These are phyloP conservation scores for Rutidosis leptorrhynchoides DNA, from an alignment of 129 eudicot species.

Conservation along the genomic window DNA sequence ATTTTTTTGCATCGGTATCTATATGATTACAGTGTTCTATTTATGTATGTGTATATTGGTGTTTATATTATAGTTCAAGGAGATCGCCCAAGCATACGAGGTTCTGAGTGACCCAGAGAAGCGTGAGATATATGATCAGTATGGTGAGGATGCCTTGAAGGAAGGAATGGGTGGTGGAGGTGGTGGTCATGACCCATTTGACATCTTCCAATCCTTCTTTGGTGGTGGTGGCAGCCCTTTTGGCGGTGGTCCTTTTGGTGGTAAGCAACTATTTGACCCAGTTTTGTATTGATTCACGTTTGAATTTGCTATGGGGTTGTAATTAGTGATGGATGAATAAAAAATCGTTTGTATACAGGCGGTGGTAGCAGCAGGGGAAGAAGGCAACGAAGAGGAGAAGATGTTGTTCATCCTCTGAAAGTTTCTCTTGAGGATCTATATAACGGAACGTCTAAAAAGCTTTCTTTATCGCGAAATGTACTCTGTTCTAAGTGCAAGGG, in stretches of 20 bases:
- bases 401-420: slow-evolving; percentile 71
- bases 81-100: slow-evolving; percentile 81
- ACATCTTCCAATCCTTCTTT: slow-evolving; percentile 81
- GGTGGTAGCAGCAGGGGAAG: slow-evolving; percentile 82
- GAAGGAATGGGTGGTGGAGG: slow-evolving; percentile 90
- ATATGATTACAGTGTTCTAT: background rate
- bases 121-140: slow-evolving; percentile 82
- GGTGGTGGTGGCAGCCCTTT: slow-evolving; percentile 74
- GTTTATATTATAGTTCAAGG: slow-evolving; percentile 49
- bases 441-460: slow-evolving; percentile 63
- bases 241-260: slow-evolving; percentile 84
- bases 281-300: background rate
- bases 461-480: slow-evolving; percentile 67
- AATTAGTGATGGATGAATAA: background rate
- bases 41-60: background rate
- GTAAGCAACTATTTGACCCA: slow-evolving; percentile 21
- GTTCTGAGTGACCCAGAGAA: slow-evolving; percentile 81
- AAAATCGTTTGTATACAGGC: slow-evolving; percentile 17
- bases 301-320: background rate
- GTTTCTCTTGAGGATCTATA: slow-evolving; percentile 73
- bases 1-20: background rate
- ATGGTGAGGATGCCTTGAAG: slow-evolving; percentile 89
- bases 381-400: slow-evolving; percentile 79
- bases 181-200: slow-evolving; percentile 79
- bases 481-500: slow-evolving; percentile 72